Conservation (phyloP, 805 yeast species). For the Sugiyamaella lignohabitans region DNA sequence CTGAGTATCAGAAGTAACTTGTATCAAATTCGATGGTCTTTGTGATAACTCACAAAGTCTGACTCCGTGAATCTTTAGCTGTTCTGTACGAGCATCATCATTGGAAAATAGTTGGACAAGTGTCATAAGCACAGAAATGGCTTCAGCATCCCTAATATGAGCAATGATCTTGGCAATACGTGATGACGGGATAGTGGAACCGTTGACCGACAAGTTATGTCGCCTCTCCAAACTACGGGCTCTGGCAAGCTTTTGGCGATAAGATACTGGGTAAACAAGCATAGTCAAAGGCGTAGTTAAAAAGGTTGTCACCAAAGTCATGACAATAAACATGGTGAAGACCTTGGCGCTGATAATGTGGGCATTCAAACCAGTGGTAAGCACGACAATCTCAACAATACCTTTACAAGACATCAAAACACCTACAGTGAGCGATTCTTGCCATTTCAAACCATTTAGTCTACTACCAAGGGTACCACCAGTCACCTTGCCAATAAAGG, state of each 20-base stretch:
- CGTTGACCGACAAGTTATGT: constrained; percentile 20
- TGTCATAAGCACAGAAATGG: constrained; percentile 29
- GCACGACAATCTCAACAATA: constrained; percentile 75
- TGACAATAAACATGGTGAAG: constrained; percentile 73
- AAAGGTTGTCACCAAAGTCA: constrained; percentile 75
- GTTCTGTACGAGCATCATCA: constrained; percentile 1
- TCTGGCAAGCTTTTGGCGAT: constrained; percentile 17
- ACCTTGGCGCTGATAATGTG: constrained; percentile 57
- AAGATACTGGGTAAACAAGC: constrained; percentile 48
- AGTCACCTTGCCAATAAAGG: constrained; percentile 57
- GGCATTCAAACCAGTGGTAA: constrained; percentile 67
- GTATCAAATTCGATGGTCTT: constrained; percentile 62
- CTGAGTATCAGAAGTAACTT: constrained; percentile 48
- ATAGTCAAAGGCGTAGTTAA: constrained; percentile 72
- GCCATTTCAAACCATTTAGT: constrained; percentile 55
- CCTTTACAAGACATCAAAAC: constrained; percentile 85
- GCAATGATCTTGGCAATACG: constrained; percentile 18
- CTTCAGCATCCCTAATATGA: constrained; percentile 28
- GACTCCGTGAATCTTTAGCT: constrained; percentile 40
- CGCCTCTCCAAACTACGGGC: constrained; percentile 24
- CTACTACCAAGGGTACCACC: constrained; percentile 67
- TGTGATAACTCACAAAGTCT: constrained; percentile 57
- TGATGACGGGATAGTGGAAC: constrained; percentile 14
- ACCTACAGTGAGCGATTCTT: constrained; percentile 73
- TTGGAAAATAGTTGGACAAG: constrained; percentile 25